Conservation (phyloP, 2,329 filamentous ascomycete genomes). For the Hypomyces perniciosus region DNA sequence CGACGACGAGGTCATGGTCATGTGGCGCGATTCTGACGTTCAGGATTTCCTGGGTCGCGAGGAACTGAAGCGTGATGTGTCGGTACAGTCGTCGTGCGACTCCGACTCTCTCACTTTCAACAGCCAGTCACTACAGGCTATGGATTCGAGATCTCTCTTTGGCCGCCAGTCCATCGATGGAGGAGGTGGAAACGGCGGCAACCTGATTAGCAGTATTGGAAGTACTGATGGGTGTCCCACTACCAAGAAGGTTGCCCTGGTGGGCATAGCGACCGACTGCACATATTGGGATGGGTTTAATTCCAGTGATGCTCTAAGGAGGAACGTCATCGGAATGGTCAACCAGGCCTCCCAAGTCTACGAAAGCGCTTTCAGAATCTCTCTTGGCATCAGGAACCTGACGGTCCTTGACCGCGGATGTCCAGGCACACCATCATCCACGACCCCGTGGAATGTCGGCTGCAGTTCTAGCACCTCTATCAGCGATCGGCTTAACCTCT, state of each 20-base stretch:
- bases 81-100: slow-evolving; percentile 51
- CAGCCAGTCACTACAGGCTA: slow-evolving; percentile 55
- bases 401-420: slow-evolving; percentile 72
- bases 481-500: slow-evolving; percentile 73
- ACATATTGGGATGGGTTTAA: slow-evolving; percentile 72
- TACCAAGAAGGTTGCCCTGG: slow-evolving; percentile 83
- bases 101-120: slow-evolving; percentile 81
- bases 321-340: slow-evolving; percentile 76
- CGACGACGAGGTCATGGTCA: slow-evolving; percentile 72
- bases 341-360: slow-evolving; percentile 84
- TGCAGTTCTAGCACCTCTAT: slow-evolving; percentile 63
- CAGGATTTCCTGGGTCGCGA: slow-evolving; percentile 35
- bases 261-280: slow-evolving; percentile 92
- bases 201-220: slow-evolving; percentile 73
- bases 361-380: slow-evolving; percentile 90
- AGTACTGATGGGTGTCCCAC: slow-evolving; percentile 77
- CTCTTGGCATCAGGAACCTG: slow-evolving; percentile 80
- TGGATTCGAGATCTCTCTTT: slow-evolving; percentile 61
- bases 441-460: slow-evolving; percentile 76
- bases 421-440: slow-evolving; percentile 58
- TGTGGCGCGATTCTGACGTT: slow-evolving; percentile 90
- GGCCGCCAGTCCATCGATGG: slow-evolving; percentile 67
- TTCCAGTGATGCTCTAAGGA: slow-evolving; percentile 51
- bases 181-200: slow-evolving; percentile 65
- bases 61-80: slow-evolving; percentile 58